Evolutionary conservation across 1,139 yeast species (phyloP).

Genomic region (Candida sp.): DNA sequence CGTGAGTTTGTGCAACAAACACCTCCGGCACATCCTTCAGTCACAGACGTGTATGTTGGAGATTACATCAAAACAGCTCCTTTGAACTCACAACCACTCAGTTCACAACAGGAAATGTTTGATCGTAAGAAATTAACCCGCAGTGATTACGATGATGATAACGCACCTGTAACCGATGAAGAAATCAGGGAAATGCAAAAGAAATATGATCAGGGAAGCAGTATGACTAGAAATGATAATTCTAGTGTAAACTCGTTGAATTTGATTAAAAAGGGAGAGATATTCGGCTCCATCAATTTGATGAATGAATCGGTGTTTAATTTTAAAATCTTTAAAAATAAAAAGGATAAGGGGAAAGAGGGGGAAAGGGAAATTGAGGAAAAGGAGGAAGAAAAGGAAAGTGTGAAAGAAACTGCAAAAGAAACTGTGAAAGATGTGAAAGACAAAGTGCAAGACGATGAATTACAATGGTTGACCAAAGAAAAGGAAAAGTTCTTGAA

Average conservation of each 20-base stretch:
- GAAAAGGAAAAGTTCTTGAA: conserved; percentile 48
- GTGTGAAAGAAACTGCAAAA: conserved; percentile 6
- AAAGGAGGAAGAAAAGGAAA: conserved; percentile 2
- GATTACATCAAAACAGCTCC: conserved; percentile 50
- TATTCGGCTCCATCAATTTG: conserved; percentile 40
- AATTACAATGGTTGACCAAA: conserved; percentile 14
- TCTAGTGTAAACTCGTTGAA: background rate
- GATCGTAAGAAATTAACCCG: conserved; percentile 10
- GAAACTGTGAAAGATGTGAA: background rate
- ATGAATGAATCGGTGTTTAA: conserved; percentile 44
- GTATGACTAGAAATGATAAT: background rate
- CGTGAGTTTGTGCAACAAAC: background rate
- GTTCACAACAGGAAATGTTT: conserved; percentile 49
- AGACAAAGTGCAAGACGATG: conserved; percentile 1
- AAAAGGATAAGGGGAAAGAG: conserved; percentile 6
- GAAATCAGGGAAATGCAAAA: conserved; percentile 38
- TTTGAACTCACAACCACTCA: conserved; percentile 50
- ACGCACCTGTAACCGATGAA: conserved; percentile 30
- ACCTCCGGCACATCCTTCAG: conserved; percentile 9
- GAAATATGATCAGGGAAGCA: conserved; percentile 17
- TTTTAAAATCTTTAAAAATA: conserved; percentile 31
- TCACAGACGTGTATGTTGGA: conserved; percentile 50
- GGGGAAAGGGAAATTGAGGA: conserved; percentile 5
- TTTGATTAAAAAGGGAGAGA: conserved; percentile 20
- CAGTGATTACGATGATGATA: conserved; percentile 5